phyloP scores from a whole-genome alignment of 768 basidiomycete genomes.

The Russula foetens region DNA sequence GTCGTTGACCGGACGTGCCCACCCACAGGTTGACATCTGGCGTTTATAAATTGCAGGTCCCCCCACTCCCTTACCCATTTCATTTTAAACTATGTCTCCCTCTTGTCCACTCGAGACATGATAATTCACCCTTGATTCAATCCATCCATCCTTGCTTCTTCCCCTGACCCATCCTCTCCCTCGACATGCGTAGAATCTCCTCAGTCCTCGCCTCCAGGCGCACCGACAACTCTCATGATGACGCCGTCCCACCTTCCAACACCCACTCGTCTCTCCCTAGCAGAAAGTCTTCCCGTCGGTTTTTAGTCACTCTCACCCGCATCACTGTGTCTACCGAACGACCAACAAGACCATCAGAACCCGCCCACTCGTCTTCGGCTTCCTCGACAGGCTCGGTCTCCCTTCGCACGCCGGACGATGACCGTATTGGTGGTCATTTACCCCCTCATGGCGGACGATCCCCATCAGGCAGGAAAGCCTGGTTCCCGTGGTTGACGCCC shows the following conservation, averaged over 20 bases:
- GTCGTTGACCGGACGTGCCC: too few species aligned
- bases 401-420: constrained; percentile 53
- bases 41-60: too few species aligned
- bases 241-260: constrained; percentile 27
- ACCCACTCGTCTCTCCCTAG: neutral
- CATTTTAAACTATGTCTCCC: constrained; percentile 3
- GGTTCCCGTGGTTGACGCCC: constrained; percentile 49
- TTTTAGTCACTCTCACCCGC: constrained; percentile 13
- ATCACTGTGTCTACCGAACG: constrained; percentile 27
- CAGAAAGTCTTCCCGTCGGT: constrained; percentile 12
- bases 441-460: constrained; percentile 25
- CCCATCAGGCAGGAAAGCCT: constrained; percentile 31
- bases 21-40: too few species aligned
- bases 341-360: constrained; percentile 26
- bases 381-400: constrained; percentile 44
- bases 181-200: constrained; percentile 53
- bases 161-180: neutral
- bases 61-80: too few species aligned
- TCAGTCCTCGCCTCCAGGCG: constrained; percentile 40
- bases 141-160: neutral
- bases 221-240: constrained; percentile 28
- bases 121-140: neutral
- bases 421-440: constrained; percentile 26
- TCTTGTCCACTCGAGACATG: constrained; percentile 1
- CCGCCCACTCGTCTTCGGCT: constrained; percentile 45